These are phyloP conservation scores for Vachellia collinsii DNA, from an alignment of 306 rosid species.

Conservation along the genomic window DNA sequence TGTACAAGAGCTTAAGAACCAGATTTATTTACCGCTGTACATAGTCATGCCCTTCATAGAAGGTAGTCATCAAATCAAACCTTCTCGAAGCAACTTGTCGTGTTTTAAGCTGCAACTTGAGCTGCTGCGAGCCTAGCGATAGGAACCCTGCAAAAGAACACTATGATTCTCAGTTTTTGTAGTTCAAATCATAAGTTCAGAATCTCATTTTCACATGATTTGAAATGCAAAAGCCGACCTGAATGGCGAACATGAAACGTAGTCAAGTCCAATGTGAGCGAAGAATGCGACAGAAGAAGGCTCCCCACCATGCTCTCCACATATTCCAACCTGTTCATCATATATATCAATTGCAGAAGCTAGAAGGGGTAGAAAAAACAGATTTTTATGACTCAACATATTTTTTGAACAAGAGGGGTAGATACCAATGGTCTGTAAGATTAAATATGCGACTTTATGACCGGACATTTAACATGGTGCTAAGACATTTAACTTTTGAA, in stretches of 20 bases:
- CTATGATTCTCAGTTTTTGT: constrained; percentile 26
- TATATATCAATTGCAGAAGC: not conserved
- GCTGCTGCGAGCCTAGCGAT: constrained; percentile 99
- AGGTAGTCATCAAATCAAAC: not conserved
- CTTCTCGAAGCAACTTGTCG: not conserved
- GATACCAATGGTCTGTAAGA: no score
- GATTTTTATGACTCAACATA: not conserved
- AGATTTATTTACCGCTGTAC: constrained; percentile 36
- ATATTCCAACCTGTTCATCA: constrained; percentile 80
- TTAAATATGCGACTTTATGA: no score
- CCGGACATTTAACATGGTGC: not conserved
- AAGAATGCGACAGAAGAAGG: constrained; percentile 96
- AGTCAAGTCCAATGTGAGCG: constrained; percentile 91
- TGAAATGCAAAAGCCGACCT: constrained; percentile 48
- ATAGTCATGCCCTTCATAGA: constrained; percentile 37
- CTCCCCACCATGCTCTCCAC: constrained; percentile 99
- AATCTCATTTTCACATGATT: constrained; percentile 5
- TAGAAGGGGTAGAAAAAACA: not conserved
- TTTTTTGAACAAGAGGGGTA: no score
- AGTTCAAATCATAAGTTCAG: not conserved
- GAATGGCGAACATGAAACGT: constrained; percentile 98
- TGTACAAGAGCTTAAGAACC: constrained; percentile 29
- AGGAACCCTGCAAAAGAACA: constrained; percentile 70
- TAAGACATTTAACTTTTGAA: no score
- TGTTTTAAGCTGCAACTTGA: constrained; percentile 62